Evolutionary conservation across 1,139 yeast species (phyloP).

Genomic region (Hyphopichia khmerensis): DNA sequence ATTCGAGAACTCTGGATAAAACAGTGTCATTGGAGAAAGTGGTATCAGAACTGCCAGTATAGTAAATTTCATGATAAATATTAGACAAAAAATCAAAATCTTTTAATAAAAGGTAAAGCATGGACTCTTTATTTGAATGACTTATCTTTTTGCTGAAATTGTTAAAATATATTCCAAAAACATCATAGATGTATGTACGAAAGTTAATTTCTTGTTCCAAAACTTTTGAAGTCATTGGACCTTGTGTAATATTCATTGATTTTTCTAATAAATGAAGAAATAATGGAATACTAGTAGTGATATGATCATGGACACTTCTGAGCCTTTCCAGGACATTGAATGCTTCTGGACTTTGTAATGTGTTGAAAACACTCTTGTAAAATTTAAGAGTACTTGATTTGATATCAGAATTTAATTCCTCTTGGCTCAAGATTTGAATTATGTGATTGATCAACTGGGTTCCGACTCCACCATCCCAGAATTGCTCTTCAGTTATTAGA

Average conservation of each 20-base stretch:
- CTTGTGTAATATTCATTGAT: constrained; percentile 13
- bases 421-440: constrained; percentile 34
- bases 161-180: constrained; percentile 28
- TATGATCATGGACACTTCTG: constrained; percentile 27
- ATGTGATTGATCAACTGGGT: constrained; percentile 49
- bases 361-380: constrained; percentile 52
- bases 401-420: constrained; percentile 30
- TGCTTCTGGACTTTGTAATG: constrained; percentile 55
- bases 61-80: constrained; percentile 10
- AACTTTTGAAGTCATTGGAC: constrained; percentile 11
- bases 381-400: constrained; percentile 52
- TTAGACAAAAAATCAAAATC: constrained; percentile 21
- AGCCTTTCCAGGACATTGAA: constrained; percentile 31
- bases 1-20: constrained; percentile 15
- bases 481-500: constrained; percentile 80
- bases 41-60: constrained; percentile 10
- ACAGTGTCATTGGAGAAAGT: constrained; percentile 13
- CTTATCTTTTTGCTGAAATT: constrained; percentile 31
- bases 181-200: constrained; percentile 29
- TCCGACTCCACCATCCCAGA: constrained; percentile 74
- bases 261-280: constrained; percentile 17
- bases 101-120: constrained; percentile 15
- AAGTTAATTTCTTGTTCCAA: constrained; percentile 22
- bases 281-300: constrained; percentile 18
- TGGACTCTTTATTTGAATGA: constrained; percentile 14